These are phyloP conservation scores for Gautieria morchelliformis DNA, from an alignment of 768 basidiomycete genomes.

Conservation along the genomic window DNA sequence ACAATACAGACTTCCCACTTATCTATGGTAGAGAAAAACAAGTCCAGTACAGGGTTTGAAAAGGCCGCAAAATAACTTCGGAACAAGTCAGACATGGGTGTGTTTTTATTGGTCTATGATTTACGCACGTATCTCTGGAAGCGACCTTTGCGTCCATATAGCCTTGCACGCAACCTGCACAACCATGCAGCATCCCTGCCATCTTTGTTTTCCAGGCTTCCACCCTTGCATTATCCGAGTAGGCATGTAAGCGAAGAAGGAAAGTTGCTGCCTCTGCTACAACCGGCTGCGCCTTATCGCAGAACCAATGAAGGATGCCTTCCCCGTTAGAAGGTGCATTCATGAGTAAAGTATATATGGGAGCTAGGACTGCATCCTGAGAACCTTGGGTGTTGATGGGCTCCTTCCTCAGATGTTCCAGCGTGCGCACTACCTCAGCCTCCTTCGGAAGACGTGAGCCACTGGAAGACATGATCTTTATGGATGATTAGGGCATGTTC, in stretches of 20 bases:
- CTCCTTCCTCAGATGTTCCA: constrained; percentile 45
- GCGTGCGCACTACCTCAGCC: constrained; percentile 35
- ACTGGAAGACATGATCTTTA: not conserved
- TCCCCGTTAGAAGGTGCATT: constrained; percentile 30
- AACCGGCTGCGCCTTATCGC: constrained; percentile 44
- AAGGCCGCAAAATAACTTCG: constrained; percentile 70
- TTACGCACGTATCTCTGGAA: constrained; percentile 64
- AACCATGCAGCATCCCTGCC: constrained; percentile 45
- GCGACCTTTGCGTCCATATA: constrained; percentile 54
- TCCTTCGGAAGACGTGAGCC: constrained; percentile 5
- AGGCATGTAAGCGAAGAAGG: constrained; percentile 75
- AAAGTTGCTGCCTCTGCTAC: constrained; percentile 68
- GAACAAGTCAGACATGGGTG: constrained; percentile 12
- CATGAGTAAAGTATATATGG: constrained; percentile 48
- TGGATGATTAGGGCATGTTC: not conserved
- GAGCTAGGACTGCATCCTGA: constrained; percentile 38
- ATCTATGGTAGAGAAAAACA: constrained; percentile 57
- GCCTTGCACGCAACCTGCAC: constrained; percentile 60
- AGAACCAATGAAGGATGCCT: constrained; percentile 69
- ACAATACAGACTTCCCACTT: constrained; percentile 54
- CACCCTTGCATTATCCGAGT: constrained; percentile 45
- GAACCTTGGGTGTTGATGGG: constrained; percentile 45
- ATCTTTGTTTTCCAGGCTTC: constrained; percentile 55
- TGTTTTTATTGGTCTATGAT: not conserved
- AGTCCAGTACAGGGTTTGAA: constrained; percentile 33